Percentiles rank a stretch among this genome's conserved stretches.
Evolutionary conservation across 2,329 filamentous ascomycete genomes (phyloP).

Genomic region (Stachybotrys echinatus): DNA sequence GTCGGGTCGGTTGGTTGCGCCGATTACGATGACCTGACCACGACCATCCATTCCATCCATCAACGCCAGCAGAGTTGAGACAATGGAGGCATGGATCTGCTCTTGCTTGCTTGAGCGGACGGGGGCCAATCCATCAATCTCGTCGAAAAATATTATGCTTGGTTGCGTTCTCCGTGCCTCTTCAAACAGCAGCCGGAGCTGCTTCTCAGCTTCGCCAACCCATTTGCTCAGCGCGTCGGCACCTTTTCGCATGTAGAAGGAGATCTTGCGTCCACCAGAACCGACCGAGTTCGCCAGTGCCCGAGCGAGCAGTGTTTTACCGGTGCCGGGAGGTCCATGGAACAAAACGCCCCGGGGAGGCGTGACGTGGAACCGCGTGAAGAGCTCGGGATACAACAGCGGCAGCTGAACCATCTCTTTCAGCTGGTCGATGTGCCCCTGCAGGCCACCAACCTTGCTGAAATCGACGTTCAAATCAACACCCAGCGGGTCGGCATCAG

Average conservation of each 20-base stretch:
- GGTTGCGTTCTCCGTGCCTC: constrained; percentile 94
- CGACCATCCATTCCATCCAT: constrained; percentile 99
- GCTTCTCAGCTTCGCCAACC: constrained; percentile 96
- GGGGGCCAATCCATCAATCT: constrained; percentile 94
- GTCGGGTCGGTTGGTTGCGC: constrained; percentile 95
- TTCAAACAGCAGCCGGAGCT: constrained; percentile 88
- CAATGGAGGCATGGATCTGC: constrained; percentile 96
- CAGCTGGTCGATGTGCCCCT: constrained; percentile 91
- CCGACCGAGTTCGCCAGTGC: constrained; percentile 89
- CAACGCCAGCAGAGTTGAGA: constrained; percentile 84
- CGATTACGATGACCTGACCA: constrained; percentile 96
- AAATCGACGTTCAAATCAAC: constrained; percentile 92
- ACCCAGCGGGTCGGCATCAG: constrained; percentile 89
- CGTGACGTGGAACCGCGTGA: constrained; percentile 84
- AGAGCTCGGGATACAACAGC: constrained; percentile 90
- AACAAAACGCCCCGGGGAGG: constrained; percentile 93
- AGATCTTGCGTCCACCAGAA: constrained; percentile 86
- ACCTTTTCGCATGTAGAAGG: constrained; percentile 99
- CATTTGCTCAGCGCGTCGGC: constrained; percentile 97
- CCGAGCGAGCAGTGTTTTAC: constrained; percentile 93
- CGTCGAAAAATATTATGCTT: constrained; percentile 99
- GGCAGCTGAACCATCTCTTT: constrained; percentile 99
- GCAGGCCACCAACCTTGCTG: constrained; percentile 85
- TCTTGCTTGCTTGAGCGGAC: constrained; percentile 97
- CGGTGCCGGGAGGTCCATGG: constrained; percentile 93